Percentiles rank a stretch among this genome's conserved stretches.
Evolutionary conservation across 345 rosid species (phyloP).

Genomic region (Raphanus raphanistrum): DNA sequence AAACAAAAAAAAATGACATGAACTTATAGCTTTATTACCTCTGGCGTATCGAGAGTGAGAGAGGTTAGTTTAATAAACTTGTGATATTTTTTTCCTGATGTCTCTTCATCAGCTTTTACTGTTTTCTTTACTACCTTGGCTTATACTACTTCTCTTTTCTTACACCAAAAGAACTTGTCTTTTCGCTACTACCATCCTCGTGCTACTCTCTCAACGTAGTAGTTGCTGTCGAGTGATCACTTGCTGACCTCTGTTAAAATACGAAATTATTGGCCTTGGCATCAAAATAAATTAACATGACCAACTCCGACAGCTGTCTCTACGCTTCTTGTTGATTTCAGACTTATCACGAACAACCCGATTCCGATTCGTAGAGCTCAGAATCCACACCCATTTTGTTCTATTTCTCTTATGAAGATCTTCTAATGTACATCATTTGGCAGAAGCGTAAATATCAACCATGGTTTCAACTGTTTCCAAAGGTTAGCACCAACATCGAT

Average conservation of each 20-base stretch:
- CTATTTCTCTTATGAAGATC: too few species aligned
- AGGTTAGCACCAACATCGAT: conserved; percentile 97
- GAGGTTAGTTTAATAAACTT: not conserved
- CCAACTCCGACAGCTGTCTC: too few species aligned
- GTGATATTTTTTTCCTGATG: not conserved
- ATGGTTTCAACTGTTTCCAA: conserved; percentile 36
- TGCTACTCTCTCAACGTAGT: not conserved
- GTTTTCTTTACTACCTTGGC: not conserved
- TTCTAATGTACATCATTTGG: too few species aligned
- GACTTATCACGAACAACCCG: too few species aligned
- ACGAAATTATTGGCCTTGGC: not conserved
- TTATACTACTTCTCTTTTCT: too few species aligned
- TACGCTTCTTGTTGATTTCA: too few species aligned
- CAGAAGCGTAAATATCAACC: too few species aligned
- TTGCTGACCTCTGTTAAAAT: not conserved
- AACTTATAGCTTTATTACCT: not conserved
- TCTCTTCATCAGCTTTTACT: not conserved
- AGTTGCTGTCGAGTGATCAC: not conserved
- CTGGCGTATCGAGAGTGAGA: not conserved
- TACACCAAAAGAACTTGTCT: not conserved
- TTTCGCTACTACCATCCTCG: not conserved
- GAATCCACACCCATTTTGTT: too few species aligned
- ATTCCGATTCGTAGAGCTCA: too few species aligned
- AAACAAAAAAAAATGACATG: not conserved
- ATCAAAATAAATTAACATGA: too few species aligned